Percentiles rank a stretch among this genome's conserved stretches.
Conservation (phyloP, 805 yeast genomes). For the Yamadazyma nakazawae region DNA sequence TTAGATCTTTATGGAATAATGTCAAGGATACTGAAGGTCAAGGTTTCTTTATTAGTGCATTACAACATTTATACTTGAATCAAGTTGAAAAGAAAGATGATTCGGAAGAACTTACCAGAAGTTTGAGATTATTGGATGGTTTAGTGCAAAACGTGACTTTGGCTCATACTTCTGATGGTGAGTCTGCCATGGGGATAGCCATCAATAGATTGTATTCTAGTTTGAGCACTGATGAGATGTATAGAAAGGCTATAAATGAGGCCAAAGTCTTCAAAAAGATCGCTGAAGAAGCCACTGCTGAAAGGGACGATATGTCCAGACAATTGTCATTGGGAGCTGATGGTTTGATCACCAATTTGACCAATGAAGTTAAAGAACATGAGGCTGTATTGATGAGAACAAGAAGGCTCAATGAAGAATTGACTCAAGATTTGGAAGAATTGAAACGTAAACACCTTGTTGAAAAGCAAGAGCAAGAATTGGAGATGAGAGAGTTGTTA, state of each 20-base stretch:
- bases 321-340: constrained; percentile 76
- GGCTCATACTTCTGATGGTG: constrained; percentile 47
- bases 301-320: constrained; percentile 58
- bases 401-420: constrained; percentile 57
- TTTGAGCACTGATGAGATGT: constrained; percentile 82
- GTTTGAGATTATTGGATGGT: constrained; percentile 62
- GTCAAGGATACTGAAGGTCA: constrained; percentile 59
- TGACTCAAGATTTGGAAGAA: constrained; percentile 61
- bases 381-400: constrained; percentile 56
- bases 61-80: constrained; percentile 62
- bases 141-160: constrained; percentile 58
- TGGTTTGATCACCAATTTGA: constrained; percentile 59
- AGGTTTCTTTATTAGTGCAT: constrained; percentile 55
- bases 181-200: constrained; percentile 63
- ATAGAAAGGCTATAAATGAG: constrained; percentile 61
- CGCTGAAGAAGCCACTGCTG: constrained; percentile 56
- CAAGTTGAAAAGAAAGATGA: constrained; percentile 49
- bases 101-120: constrained; percentile 44
- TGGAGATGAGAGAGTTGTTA: constrained; percentile 71
- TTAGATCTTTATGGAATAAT: constrained; percentile 54
- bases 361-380: constrained; percentile 61
- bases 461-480: constrained; percentile 73
- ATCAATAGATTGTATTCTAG: constrained; percentile 69
- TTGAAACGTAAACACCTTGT: constrained; percentile 53
- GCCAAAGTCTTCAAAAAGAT: constrained; percentile 49